phyloP scores from a whole-genome alignment of 169 alveolate species.

The Ichthyophthirius multifiliis region DNA sequence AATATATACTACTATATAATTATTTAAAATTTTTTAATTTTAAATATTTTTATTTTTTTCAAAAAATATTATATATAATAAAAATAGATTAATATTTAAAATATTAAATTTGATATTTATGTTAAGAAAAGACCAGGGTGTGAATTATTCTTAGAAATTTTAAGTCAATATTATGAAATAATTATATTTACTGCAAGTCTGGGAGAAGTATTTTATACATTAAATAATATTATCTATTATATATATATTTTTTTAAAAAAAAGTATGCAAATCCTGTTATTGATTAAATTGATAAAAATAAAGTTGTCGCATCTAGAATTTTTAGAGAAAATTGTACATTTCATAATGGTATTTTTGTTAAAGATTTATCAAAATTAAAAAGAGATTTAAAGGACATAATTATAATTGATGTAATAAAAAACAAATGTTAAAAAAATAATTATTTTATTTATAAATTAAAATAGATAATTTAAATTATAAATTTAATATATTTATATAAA shows the following conservation, averaged over 20 bases:
- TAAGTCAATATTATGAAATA: conserved; percentile 60
- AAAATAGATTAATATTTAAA: conserved; percentile 22
- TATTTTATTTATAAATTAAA: no score
- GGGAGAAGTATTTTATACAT: conserved; percentile 7
- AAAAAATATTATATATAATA: no score
- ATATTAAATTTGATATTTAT: conserved; percentile 15
- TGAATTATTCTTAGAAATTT: conserved; percentile 50
- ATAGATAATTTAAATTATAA: neutral
- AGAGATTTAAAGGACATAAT: conserved; percentile 85
- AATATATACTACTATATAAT: neutral
- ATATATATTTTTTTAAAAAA: neutral
- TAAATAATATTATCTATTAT: no score
- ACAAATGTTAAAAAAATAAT: no score
- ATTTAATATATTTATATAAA: neutral
- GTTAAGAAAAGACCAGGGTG: conserved; percentile 55
- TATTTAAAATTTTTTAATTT: no score
- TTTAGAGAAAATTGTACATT: conserved; percentile 66
- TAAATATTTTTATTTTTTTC: no score
- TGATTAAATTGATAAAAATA: conserved; percentile 50
- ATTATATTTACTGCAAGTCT: conserved; percentile 79
- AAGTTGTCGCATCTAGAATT: conserved; percentile 35
- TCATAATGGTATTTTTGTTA: conserved; percentile 74
- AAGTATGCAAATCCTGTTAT: conserved; percentile 77
- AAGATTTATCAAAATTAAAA: conserved; percentile 85
- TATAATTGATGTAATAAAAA: conserved; percentile 69